Conservation (phyloP, 345 rosid species). For the Moringa oleifera region DNA sequence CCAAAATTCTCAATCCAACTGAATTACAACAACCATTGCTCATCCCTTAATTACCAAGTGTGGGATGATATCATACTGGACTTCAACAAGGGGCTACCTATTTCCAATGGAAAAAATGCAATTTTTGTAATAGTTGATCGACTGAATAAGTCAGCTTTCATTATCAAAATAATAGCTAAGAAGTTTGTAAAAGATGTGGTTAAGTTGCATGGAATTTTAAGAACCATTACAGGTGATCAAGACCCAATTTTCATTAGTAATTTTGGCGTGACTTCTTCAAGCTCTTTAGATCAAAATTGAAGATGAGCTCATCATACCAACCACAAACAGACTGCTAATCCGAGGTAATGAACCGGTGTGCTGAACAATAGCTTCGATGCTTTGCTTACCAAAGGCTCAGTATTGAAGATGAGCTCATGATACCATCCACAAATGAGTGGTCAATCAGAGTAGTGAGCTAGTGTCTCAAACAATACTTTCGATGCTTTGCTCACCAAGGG, state of each 20-base stretch:
- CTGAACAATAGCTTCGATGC: background rate
- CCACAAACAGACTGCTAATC: background rate
- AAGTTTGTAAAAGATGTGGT: background rate
- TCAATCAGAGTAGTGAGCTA: too few species aligned
- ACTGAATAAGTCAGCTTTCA: background rate
- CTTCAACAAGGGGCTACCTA: background rate
- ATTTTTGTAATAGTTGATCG: background rate
- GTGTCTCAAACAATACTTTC: too few species aligned
- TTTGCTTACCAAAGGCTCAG: too few species aligned
- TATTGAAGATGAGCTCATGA: too few species aligned
- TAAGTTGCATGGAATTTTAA: background rate
- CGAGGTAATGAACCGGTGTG: background rate
- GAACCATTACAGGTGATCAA: background rate
- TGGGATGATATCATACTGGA: background rate
- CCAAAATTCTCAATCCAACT: background rate
- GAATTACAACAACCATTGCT: background rate
- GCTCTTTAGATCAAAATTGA: too few species aligned
- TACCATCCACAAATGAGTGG: too few species aligned
- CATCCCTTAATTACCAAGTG: background rate
- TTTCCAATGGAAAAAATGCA: background rate
- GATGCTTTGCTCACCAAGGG: background rate
- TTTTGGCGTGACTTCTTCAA: background rate
- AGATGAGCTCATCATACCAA: background rate
- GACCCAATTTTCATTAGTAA: background rate
- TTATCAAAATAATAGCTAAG: background rate